A percentile compares a stretch with the other conserved stretches of the same genome.
Conservation (phyloP, 2,329 filamentous ascomycete species). For the Fusarium sp. region DNA sequence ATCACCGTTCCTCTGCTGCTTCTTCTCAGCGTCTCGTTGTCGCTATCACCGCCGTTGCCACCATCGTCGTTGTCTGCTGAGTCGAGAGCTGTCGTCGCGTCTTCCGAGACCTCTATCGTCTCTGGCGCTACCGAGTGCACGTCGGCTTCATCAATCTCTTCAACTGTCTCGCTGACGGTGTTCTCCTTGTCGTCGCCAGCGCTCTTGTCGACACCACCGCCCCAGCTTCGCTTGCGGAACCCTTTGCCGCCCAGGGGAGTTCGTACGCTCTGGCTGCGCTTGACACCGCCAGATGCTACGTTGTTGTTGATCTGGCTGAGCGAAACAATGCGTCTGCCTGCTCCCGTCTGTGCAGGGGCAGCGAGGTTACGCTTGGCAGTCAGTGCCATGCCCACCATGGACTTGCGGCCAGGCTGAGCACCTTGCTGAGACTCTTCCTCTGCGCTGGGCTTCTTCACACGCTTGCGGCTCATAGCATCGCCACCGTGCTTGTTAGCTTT, state of each 20-base stretch:
- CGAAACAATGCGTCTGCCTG: conserved; percentile 84
- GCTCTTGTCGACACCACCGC: conserved; percentile 60
- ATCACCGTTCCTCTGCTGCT: conserved; percentile 62
- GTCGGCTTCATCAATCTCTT: conserved; percentile 60
- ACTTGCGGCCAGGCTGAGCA: conserved; percentile 44
- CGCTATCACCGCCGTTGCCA: conserved; percentile 55
- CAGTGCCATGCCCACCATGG: conserved; percentile 65
- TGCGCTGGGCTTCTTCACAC: conserved; percentile 57
- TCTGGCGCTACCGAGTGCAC: conserved; percentile 35
- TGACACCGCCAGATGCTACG: conserved; percentile 70
- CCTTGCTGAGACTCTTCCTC: conserved; percentile 36
- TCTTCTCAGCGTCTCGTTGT: conserved; percentile 61
- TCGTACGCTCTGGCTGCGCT: conserved; percentile 82
- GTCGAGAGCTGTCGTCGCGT: conserved; percentile 43
- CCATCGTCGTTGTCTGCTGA: conserved; percentile 36
- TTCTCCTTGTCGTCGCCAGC: conserved; percentile 73
- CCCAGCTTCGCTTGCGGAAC: conserved; percentile 77
- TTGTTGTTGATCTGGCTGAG: conserved; percentile 91
- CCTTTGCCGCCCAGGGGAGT: conserved; percentile 61
- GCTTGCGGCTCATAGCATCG: conserved; percentile 70
- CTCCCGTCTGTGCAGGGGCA: conserved; percentile 61
- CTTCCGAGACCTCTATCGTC: conserved; percentile 34
- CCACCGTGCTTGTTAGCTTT: conserved; percentile 64
- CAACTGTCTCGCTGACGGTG: conserved; percentile 68
- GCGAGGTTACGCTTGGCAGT: conserved; percentile 61